A percentile compares a stretch with the other conserved stretches of the same genome.
Conservation (phyloP, 345 rosid genomes). For the Punica granatum region DNA sequence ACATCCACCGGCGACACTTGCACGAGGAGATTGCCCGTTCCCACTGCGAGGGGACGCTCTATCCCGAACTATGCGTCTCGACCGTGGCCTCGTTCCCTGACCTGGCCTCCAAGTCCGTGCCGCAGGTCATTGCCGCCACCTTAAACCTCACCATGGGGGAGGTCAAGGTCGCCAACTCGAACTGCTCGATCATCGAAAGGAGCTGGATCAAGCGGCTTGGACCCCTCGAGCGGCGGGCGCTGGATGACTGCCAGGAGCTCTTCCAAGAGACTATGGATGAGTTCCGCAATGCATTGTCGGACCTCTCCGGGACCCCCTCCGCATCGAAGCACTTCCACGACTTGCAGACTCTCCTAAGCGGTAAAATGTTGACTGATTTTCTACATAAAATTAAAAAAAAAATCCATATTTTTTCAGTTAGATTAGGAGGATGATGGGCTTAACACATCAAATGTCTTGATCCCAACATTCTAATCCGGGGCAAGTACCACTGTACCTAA, state of each 20-base stretch:
- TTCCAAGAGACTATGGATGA: slow-evolving; percentile 35
- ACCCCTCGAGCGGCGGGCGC: slow-evolving; percentile 35
- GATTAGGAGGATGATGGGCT: too few relatives aligned
- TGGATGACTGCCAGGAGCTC: slow-evolving; percentile 66
- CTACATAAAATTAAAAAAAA: too few relatives aligned
- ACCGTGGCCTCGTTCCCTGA: slow-evolving; percentile 42
- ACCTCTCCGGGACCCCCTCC: slow-evolving; percentile 26
- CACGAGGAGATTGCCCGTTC: slow-evolving; percentile 14
- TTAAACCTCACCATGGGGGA: slow-evolving; percentile 46
- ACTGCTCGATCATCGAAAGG: slow-evolving; percentile 35
- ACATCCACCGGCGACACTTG: slow-evolving; percentile 8
- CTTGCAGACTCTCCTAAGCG: slow-evolving; percentile 56
- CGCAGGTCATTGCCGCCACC: slow-evolving; percentile 39
- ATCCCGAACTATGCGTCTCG: slow-evolving; percentile 57
- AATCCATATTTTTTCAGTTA: too few relatives aligned
- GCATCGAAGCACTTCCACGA: slow-evolving; percentile 31
- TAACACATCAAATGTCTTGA: too few relatives aligned
- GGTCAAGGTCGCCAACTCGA: slow-evolving; percentile 32
- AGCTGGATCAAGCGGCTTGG: slow-evolving; percentile 18
- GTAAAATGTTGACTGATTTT: background rate
- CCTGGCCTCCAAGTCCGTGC: slow-evolving; percentile 31
- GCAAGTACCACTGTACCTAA: too few relatives aligned
- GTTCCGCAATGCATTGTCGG: slow-evolving; percentile 34
- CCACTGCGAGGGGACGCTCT: slow-evolving; percentile 42
- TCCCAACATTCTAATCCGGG: too few relatives aligned